Base-by-base conservation (phyloP, 495 filamentous ascomycete genomes). In the Entonaema liquescens region DNA sequence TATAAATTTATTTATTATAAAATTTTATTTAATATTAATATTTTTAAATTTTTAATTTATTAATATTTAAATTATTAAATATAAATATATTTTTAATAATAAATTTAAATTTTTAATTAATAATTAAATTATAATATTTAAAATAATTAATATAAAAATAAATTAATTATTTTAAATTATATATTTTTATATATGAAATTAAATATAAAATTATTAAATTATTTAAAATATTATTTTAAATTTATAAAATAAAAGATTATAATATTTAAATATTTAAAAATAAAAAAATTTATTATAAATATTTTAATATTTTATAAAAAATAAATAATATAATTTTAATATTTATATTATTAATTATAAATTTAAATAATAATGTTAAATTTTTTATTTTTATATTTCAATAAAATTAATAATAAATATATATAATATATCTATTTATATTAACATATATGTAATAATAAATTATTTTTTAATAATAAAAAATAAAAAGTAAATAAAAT, bases 101-200 rank as follows among this genome's bases (percentile, higher is more conserved):
- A 2, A 3, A 5, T 40, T 40, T 40, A 40, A 40, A 40, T 40
- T 40, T 15, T 40, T 40, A 40, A 40, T 40, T 40, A 40, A 40
- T 40, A 40, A 17, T 50, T 50, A 50, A 23, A 50, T 50, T 50
- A 50, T 50, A 23, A 50, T 50, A 50, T 50, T 50, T 50, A 50
- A 50, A 26, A 23, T 50, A 50, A 26, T 50, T 53, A 31, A 31
- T 15, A 53, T n/a, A 9, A 50, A 23, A 50, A 26, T 50, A 50
- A 50, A 9, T 31, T 54, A 54, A 54, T 28, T 28, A 59, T 40
- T 59, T 59, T 40, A 59, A 40, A 42, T 36, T 36, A n/a, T 15
- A 40, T 26, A 42, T 40, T 17, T 40, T 15, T 40, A 40, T 40
- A 40, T 40, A 15, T 40, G n/a, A 40, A 40, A 40, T 40, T 40